Conservation (phyloP, 2,329 filamentous ascomycete genomes). For the Aureobasidium sp. region DNA sequence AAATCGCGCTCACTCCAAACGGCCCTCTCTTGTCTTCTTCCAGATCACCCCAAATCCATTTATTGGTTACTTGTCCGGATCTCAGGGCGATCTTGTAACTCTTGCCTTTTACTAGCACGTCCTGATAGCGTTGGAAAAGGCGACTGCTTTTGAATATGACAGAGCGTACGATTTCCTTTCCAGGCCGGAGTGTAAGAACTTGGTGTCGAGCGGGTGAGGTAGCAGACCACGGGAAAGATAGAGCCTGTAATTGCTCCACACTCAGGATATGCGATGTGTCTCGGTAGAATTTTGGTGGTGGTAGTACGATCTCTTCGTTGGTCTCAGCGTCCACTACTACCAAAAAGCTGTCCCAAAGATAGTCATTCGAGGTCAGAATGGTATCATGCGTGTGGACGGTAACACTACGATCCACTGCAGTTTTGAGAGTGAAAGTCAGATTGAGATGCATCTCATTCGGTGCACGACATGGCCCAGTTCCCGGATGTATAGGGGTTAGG, state of each 20-base stretch:
- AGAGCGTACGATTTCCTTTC: neutral
- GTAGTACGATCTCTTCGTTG: neutral
- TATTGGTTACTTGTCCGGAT: neutral
- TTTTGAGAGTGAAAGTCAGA: neutral
- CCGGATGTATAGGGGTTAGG: neutral
- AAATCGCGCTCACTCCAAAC: neutral
- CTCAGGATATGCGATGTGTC: neutral
- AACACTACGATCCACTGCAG: neutral
- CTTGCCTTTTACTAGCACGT: neutral
- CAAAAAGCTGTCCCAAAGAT: neutral
- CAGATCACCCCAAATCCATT: neutral
- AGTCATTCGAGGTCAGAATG: neutral
- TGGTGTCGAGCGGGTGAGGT: neutral
- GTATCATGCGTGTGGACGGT: neutral
- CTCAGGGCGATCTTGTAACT: neutral
- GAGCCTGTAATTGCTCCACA: neutral
- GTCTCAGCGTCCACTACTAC: neutral
- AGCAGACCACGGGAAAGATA: neutral
- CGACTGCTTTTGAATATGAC: neutral
- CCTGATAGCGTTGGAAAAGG: neutral
- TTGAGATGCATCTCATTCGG: neutral
- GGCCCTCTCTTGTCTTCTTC: neutral
- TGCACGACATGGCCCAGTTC: neutral
- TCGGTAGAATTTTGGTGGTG: neutral
- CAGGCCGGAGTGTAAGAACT: neutral